Percentiles rank a stretch among this genome's conserved stretches.
Conservation (phyloP, 768 basidiomycete species). For the Auricularia cornea region DNA sequence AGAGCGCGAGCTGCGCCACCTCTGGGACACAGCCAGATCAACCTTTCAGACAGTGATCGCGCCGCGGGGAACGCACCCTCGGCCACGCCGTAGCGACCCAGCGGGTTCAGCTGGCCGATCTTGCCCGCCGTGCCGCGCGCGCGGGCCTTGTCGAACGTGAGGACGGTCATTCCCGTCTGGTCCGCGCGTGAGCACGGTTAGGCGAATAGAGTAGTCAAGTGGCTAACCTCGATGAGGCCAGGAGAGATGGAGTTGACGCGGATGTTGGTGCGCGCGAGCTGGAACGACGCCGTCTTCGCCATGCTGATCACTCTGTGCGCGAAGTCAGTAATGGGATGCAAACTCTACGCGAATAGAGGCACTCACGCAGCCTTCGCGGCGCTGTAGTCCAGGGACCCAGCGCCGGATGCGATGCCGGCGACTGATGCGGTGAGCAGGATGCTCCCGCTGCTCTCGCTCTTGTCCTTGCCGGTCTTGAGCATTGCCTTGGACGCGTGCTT, state of each 20-base stretch:
- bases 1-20: slow-evolving; percentile 77
- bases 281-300: slow-evolving; percentile 73
- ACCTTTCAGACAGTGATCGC: too few relatives aligned
- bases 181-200: not conserved
- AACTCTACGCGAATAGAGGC: not conserved
- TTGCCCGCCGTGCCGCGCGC: slow-evolving; percentile 62
- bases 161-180: slow-evolving; percentile 75
- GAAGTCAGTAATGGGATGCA: not conserved
- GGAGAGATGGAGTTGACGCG: slow-evolving; percentile 89
- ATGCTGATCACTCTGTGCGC: slow-evolving; percentile 70
- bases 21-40: too few relatives aligned
- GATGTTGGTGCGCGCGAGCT: slow-evolving; percentile 72
- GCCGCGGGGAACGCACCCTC: slow-evolving; percentile 53
- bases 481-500: slow-evolving; percentile 83
- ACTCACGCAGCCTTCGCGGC: slow-evolving; percentile 89
- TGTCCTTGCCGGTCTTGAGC: slow-evolving; percentile 58
- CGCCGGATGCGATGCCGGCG: slow-evolving; percentile 77
- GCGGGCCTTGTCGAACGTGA: slow-evolving; percentile 71
- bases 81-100: slow-evolving; percentile 73
- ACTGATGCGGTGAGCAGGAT: slow-evolving; percentile 71
- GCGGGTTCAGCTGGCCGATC: slow-evolving; percentile 78
- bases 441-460: slow-evolving; percentile 71
- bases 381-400: slow-evolving; percentile 77
- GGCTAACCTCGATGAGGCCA: slow-evolving; percentile 74
- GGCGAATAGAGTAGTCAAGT: too few relatives aligned